phyloP scores from a whole-genome alignment of 73 alveolate genomes.

The Blepharisma stoltei region DNA sequence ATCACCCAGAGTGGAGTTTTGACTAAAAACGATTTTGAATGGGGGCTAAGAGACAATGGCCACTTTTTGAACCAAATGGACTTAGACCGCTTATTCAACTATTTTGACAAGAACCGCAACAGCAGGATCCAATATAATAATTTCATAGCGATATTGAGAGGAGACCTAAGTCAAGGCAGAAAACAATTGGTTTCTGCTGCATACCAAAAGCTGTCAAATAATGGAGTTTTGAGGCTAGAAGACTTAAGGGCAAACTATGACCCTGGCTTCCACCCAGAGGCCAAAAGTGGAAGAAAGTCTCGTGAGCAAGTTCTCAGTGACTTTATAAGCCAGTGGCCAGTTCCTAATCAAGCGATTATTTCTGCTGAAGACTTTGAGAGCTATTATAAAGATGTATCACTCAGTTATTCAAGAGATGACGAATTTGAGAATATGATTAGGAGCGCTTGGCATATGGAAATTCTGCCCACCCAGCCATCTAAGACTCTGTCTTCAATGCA shows the following conservation, averaged over 20 bases:
- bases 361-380: constrained; percentile 73
- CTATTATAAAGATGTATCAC: constrained; percentile 71
- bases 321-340: constrained; percentile 65
- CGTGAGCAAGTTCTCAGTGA: constrained; percentile 50
- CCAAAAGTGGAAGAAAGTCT: constrained; percentile 55
- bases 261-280: constrained; percentile 50
- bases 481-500: too few species aligned
- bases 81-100: constrained; percentile 54
- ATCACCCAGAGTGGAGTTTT: constrained; percentile 40
- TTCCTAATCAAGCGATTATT: constrained; percentile 51
- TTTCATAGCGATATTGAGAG: constrained; percentile 53
- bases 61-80: constrained; percentile 51
- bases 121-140: constrained; percentile 70
- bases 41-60: constrained; percentile 70
- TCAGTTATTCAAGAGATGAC: constrained; percentile 81
- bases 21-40: constrained; percentile 54
- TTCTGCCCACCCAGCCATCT: too few species aligned
- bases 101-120: constrained; percentile 66
- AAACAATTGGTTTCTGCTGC: constrained; percentile 34
- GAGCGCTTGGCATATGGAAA: constrained; percentile 70
- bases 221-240: constrained; percentile 41
- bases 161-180: constrained; percentile 49
- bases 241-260: constrained; percentile 41
- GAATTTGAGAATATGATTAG: constrained; percentile 74
- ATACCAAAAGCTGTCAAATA: constrained; percentile 50